A percentile compares a stretch with the other conserved stretches of the same genome.
Evolutionary conservation across 495 filamentous ascomycete species (phyloP).

Genomic region (Daldinia loculata): DNA sequence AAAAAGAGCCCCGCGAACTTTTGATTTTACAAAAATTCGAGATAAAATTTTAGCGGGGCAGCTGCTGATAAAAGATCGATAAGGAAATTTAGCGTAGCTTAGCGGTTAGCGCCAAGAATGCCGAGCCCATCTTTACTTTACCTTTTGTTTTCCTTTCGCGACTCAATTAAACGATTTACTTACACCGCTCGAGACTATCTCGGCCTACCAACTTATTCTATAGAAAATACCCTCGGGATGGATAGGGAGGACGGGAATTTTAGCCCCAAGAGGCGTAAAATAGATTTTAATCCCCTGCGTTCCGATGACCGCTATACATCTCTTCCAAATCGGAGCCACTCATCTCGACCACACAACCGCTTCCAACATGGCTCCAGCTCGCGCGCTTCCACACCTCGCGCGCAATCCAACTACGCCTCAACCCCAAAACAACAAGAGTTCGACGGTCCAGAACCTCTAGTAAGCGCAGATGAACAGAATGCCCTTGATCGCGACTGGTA

Average conservation of each 20-base stretch:
- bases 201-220: neutral
- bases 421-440: constrained; percentile 62
- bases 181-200: constrained; percentile 3
- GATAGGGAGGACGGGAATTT: constrained; percentile 55
- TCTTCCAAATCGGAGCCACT: constrained; percentile 59
- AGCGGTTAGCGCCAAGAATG: neutral
- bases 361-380: constrained; percentile 47
- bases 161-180: neutral
- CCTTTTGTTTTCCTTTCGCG: constrained; percentile 24
- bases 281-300: constrained; percentile 66
- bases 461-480: constrained; percentile 58
- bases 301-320: constrained; percentile 66
- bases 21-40: constrained; percentile 38
- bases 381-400: constrained; percentile 59
- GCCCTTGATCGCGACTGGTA: constrained; percentile 93
- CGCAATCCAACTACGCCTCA: constrained; percentile 55
- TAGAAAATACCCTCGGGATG: constrained; percentile 42
- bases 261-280: constrained; percentile 68
- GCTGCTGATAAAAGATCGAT: constrained; percentile 11
- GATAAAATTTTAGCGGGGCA: constrained; percentile 44
- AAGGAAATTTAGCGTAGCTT: constrained; percentile 5
- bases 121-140: constrained; percentile 11
- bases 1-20: constrained; percentile 43
- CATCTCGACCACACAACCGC: constrained; percentile 49
- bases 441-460: constrained; percentile 60